Percentiles rank a stretch among this genome's conserved stretches.
These are phyloP conservation scores for Talaromyces thailandensis DNA, from an alignment of 495 filamentous ascomycete genomes.

Conservation along the genomic window DNA sequence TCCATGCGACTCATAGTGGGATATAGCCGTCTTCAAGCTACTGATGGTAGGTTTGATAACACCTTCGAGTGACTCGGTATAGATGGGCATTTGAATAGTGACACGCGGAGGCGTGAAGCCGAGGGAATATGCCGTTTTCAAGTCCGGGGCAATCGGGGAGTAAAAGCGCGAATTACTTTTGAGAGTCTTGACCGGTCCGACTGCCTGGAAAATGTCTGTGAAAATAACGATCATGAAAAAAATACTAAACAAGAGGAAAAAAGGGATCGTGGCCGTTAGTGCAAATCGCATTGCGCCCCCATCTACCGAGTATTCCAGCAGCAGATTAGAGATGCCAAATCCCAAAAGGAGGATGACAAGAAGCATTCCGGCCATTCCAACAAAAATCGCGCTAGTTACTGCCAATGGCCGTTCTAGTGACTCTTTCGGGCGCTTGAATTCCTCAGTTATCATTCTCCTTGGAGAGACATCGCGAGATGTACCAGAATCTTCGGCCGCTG, in stretches of 20 bases:
- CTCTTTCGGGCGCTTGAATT: conserved; percentile 5
- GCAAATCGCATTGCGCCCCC: conserved; percentile 17
- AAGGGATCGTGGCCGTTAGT: conserved; percentile 20
- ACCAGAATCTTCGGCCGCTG: neutral
- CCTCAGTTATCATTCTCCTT: neutral
- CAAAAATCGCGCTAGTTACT: conserved; percentile 15
- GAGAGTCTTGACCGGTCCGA: conserved; percentile 11
- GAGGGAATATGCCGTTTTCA: conserved; percentile 7
- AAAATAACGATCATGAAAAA: conserved; percentile 17
- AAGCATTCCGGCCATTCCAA: conserved; percentile 18
- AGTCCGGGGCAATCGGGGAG: conserved; percentile 10
- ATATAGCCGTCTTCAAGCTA: conserved; percentile 56
- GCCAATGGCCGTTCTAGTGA: conserved; percentile 6
- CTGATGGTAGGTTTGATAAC: conserved; percentile 56
- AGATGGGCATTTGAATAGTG: conserved; percentile 65
- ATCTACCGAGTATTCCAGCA: conserved; percentile 20
- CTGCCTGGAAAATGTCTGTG: conserved; percentile 10
- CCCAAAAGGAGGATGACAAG: conserved; percentile 4
- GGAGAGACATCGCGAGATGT: conserved; percentile 1
- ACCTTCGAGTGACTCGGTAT: conserved; percentile 57
- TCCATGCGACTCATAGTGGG: conserved; percentile 53
- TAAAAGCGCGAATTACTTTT: conserved; percentile 12
- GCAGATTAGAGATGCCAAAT: conserved; percentile 11
- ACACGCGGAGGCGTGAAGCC: conserved; percentile 11
- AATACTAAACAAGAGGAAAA: conserved; percentile 19